These are phyloP conservation scores for Salvia miltiorrhiza DNA, from an alignment of 257 asterid genomes.

Conservation along the genomic window DNA sequence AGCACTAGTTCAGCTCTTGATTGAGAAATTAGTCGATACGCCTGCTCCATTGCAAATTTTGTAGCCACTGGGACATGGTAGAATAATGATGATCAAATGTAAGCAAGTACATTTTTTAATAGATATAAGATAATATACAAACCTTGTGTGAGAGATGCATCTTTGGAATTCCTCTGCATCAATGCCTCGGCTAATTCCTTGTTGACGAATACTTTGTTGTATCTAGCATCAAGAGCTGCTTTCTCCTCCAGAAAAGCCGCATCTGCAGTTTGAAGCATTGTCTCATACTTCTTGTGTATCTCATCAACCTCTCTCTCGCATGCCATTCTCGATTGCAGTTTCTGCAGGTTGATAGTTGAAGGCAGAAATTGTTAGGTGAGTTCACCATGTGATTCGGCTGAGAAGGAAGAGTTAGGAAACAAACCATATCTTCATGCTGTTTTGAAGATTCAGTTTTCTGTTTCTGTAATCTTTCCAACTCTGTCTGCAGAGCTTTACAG, in stretches of 20 bases:
- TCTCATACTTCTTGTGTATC: constrained; percentile 29
- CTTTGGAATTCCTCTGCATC: constrained; percentile 12
- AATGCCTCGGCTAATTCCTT: constrained; percentile 43
- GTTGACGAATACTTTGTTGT: constrained; percentile 19
- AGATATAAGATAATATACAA: background rate
- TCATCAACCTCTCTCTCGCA: constrained; percentile 37
- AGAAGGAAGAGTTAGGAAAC: constrained; percentile 5
- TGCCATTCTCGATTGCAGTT: constrained; percentile 30
- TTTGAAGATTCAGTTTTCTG: constrained; percentile 30
- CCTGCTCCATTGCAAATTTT: constrained; percentile 21
- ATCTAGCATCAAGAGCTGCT: constrained; percentile 14
- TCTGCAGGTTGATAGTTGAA: constrained; percentile 31
- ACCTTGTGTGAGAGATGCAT: constrained; percentile 29
- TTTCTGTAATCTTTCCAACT: constrained; percentile 40
- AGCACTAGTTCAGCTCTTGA: background rate
- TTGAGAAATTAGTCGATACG: constrained; percentile 4
- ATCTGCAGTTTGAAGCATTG: constrained; percentile 23
- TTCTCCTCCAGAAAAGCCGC: constrained; percentile 18
- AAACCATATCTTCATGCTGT: constrained; percentile 49
- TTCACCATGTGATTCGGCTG: background rate
- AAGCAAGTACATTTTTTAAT: background rate
- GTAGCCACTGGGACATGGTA: constrained; percentile 16
- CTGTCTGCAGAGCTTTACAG: constrained; percentile 31
- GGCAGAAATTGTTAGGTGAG: background rate
- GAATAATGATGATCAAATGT: background rate